These are phyloP conservation scores for Aspergillus ruber DNA, from an alignment of 2,329 filamentous ascomycete species.

Conservation along the genomic window DNA sequence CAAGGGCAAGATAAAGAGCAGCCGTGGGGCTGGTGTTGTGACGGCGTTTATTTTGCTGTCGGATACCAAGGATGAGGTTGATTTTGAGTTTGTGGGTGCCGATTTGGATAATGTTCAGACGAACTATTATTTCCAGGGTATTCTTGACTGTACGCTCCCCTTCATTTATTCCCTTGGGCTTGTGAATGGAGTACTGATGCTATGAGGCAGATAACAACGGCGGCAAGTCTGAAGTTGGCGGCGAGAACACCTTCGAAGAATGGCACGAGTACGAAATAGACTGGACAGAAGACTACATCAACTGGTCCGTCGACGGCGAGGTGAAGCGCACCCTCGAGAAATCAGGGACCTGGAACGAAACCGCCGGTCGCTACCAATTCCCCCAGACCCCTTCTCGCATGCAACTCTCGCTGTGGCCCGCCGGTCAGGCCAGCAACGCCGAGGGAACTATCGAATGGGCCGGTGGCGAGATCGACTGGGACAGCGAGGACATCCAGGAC, in stretches of 20 bases:
- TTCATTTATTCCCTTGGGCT: too few species aligned
- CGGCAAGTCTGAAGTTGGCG: constrained; percentile 55
- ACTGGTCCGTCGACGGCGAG: constrained; percentile 80
- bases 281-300: constrained; percentile 81
- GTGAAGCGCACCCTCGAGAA: constrained; percentile 68
- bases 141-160: constrained; percentile 69
- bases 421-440: constrained; percentile 70
- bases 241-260: constrained; percentile 63
- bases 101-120: constrained; percentile 75
- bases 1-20: constrained; percentile 76
- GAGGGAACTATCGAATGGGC: constrained; percentile 87
- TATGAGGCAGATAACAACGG: too few species aligned
- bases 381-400: constrained; percentile 88
- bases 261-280: constrained; percentile 89
- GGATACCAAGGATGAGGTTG: constrained; percentile 96
- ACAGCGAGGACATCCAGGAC: constrained; percentile 68
- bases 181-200: too few species aligned
- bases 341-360: constrained; percentile 78
- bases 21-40: constrained; percentile 81
- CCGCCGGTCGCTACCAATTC: constrained; percentile 72
- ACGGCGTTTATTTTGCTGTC: constrained; percentile 93
- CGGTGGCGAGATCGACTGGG: constrained; percentile 84
- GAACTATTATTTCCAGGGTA: constrained; percentile 96
- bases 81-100: constrained; percentile 87
- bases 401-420: constrained; percentile 94